Evolutionary conservation across 345 rosid species (phyloP), one percentile per base, ranked within the genome.

Genomic region (Cardamine chenopodiifolia): DNA sequence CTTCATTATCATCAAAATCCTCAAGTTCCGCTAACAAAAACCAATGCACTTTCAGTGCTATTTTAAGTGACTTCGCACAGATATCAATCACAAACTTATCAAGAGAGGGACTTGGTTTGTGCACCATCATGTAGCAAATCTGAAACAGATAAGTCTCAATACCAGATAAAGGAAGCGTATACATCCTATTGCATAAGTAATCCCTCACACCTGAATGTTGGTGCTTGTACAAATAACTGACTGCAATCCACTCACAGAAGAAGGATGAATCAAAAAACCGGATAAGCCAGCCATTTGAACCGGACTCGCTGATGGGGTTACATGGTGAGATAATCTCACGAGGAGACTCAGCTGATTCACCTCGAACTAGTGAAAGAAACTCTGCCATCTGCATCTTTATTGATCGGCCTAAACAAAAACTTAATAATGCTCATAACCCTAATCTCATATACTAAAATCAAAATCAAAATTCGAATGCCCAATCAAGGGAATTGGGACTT

Each of bases 181-280:
- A 92, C 99, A 96, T 96, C 82, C 98, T 80, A 82, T 96, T 96
- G 83, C 99, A 96, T 44, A 96, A 83, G 79, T 96, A 96, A 66
- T 96, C 99, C 25, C 99, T 87, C 2, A 92, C 98, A 54, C 98
- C 99, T 0, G 90, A 66, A 37, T 92, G 98, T 17, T 87, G 94
- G 59, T 96, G 99, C 87, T 96, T 96, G 82, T 96, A 96, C 14
- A 96, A 90, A 78, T 96, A 96, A 84, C 99, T 92, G 25, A 96
- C 97, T 4, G 99, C 99, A 76, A 96, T 96, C 99, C 99, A 96
- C 87, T 96, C 99, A 15, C 99, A 96, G 84, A 96, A 96, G 75
- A 96, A 96, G 1, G 98, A 78, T 3, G 99, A 96, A 81, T 96
- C 95, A 57, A 92, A 96, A 83, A 96, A 96, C 74, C 99, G 72